phyloP scores from a whole-genome alignment of 176 grass and related monocot species.

The Coix lacrymajobi region DNA sequence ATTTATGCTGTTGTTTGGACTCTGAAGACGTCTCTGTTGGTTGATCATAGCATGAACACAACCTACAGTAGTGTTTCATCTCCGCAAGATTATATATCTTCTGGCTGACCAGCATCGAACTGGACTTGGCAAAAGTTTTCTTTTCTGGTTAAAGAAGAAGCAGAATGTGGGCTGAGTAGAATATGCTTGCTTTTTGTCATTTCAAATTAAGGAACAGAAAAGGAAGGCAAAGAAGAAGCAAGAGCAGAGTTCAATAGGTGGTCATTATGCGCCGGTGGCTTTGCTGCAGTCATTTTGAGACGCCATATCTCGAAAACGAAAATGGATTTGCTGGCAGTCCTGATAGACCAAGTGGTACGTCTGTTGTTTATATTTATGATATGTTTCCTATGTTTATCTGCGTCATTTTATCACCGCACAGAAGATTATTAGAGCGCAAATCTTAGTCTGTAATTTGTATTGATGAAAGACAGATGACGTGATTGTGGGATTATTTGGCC shows the following conservation, averaged over 20 bases:
- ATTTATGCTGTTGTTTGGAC: background rate
- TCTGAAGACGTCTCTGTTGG: background rate
- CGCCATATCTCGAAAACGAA: constrained; percentile 33
- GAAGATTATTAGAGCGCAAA: background rate
- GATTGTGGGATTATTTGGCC: background rate
- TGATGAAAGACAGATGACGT: background rate
- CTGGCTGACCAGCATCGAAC: background rate
- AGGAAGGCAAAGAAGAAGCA: background rate
- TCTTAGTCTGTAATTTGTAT: background rate
- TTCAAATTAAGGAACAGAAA: background rate
- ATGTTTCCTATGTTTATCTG: background rate
- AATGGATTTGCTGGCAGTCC: constrained; percentile 43
- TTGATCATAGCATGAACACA: background rate
- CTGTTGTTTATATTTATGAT: background rate
- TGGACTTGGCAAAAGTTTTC: background rate
- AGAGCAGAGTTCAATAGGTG: background rate
- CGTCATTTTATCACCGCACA: background rate
- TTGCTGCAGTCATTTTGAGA: constrained; percentile 60
- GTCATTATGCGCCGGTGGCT: constrained; percentile 62
- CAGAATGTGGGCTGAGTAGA: background rate
- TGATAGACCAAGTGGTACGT: constrained; percentile 38
- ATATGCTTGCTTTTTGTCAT: background rate
- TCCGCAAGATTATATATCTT: background rate
- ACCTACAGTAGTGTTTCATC: background rate
- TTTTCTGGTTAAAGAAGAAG: background rate